These are phyloP conservation scores for Rugosomyces carneus DNA, from an alignment of 1,284 basidiomycete genomes.

Conservation along the genomic window DNA sequence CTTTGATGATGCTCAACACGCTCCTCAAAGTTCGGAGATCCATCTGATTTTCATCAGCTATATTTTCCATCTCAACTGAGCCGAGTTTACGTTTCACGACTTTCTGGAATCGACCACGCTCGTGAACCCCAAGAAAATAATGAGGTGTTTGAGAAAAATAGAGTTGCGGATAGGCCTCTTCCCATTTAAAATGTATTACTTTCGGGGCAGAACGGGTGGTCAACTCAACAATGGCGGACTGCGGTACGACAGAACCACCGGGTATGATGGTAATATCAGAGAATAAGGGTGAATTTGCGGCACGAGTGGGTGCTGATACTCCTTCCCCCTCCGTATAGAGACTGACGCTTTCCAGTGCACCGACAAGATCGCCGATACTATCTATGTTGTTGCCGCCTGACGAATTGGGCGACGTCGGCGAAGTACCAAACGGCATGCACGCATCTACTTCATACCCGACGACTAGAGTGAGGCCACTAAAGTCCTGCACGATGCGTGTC, in stretches of 20 bases:
- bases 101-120: conserved; percentile 37
- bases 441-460: conserved; percentile 45
- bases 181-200: conserved; percentile 35
- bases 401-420: conserved; percentile 11
- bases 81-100: conserved; percentile 36
- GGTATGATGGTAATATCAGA: conserved; percentile 29
- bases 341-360: conserved; percentile 14
- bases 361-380: conserved; percentile 32
- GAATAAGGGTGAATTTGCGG: conserved; percentile 7
- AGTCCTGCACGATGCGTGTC: conserved; percentile 23
- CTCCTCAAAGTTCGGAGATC: conserved; percentile 35
- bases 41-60: conserved; percentile 25
- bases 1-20: conserved; percentile 34
- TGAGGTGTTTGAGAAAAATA: conserved; percentile 51
- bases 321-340: conserved; percentile 8
- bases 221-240: conserved; percentile 41
- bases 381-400: conserved; percentile 14
- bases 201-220: conserved; percentile 34
- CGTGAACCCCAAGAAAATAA: conserved; percentile 43
- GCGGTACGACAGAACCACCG: conserved; percentile 37
- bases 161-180: conserved; percentile 43
- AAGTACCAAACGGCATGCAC: conserved; percentile 22
- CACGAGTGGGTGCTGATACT: conserved; percentile 3
- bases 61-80: conserved; percentile 26
- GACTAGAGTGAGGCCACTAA: conserved; percentile 36